Evolutionary conservation across 768 basidiomycete species (phyloP).

Genomic region (Polyporus arcularius): DNA sequence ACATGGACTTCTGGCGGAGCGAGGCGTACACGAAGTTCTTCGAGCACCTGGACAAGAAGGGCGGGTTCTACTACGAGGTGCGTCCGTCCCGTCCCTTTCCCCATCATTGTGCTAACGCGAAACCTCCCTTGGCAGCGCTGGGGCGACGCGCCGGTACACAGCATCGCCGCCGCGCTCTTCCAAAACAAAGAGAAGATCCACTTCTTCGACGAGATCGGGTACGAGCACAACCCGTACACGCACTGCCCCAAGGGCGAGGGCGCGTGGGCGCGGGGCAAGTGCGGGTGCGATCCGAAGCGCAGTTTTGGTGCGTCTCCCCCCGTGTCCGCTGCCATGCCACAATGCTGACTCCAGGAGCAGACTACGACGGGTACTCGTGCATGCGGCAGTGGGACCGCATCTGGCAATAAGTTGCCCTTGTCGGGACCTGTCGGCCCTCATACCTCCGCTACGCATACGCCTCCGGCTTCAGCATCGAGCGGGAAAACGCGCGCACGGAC

Average conservation of each 20-base stretch:
- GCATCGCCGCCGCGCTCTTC: slow-evolving; percentile 51
- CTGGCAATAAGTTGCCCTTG: not conserved
- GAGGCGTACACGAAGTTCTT: slow-evolving; percentile 87
- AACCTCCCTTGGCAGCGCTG: slow-evolving; percentile 33
- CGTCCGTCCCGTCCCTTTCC: not conserved
- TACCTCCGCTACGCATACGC: too few relatives aligned
- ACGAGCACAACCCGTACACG: slow-evolving; percentile 55
- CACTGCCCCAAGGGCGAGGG: slow-evolving; percentile 45
- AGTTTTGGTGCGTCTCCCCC: slow-evolving; percentile 63
- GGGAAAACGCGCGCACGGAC: too few relatives aligned
- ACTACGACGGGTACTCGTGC: slow-evolving; percentile 61
- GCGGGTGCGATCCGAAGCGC: slow-evolving; percentile 48
- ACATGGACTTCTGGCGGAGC: slow-evolving; percentile 85
- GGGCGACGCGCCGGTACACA: slow-evolving; percentile 52
- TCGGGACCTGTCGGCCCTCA: too few relatives aligned
- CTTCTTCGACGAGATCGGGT: slow-evolving; percentile 76
- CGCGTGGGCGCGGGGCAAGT: slow-evolving; percentile 44
- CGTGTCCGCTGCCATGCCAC: not conserved
- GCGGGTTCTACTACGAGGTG: slow-evolving; percentile 93
- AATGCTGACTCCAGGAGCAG: slow-evolving; percentile 30
- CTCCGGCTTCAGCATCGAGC: too few relatives aligned
- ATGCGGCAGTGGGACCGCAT: slow-evolving; percentile 53
- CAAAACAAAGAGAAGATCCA: slow-evolving; percentile 60
- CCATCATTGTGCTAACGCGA: not conserved
- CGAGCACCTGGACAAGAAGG: slow-evolving; percentile 74